Conservation (phyloP, 257 asterid species). For the Nicotiana sylvestris region DNA sequence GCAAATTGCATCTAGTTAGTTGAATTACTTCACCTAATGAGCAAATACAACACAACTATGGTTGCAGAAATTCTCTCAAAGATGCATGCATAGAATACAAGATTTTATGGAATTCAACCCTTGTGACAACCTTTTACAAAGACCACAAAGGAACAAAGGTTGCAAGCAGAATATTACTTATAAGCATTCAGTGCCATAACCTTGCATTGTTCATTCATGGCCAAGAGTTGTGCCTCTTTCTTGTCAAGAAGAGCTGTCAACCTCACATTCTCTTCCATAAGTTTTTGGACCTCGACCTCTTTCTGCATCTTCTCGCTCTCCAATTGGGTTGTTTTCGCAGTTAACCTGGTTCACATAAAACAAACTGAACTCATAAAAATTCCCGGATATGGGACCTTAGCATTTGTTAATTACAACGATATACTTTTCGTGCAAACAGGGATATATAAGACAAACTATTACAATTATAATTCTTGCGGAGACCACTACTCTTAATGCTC, state of each 20-base stretch:
- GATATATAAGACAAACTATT: not conserved
- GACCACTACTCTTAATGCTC: not conserved
- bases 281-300: conserved; percentile 87
- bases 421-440: not conserved
- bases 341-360: conserved; percentile 51
- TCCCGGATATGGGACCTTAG: not conserved
- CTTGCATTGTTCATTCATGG: conserved; percentile 99
- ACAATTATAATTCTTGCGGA: not conserved
- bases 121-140: not conserved
- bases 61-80: not conserved
- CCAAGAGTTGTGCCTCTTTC: conserved; percentile 96
- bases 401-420: not conserved
- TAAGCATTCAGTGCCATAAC: conserved; percentile 79
- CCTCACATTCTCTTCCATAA: conserved; percentile 87
- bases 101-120: conserved; percentile 11
- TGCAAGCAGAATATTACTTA: conserved; percentile 29
- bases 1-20: not conserved
- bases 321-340: conserved; percentile 68
- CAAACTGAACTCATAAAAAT: conserved; percentile 9
- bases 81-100: conserved; percentile 11
- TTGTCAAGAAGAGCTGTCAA: conserved; percentile 75
- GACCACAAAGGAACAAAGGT: too few relatives aligned
- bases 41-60: conserved; percentile 17
- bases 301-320: conserved; percentile 91
- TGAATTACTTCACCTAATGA: conserved; percentile 6